Percentiles rank a stretch among this genome's conserved stretches.
phyloP scores from a whole-genome alignment of 2,329 filamentous ascomycete species.

The Pseudopyricularia cyperi region DNA sequence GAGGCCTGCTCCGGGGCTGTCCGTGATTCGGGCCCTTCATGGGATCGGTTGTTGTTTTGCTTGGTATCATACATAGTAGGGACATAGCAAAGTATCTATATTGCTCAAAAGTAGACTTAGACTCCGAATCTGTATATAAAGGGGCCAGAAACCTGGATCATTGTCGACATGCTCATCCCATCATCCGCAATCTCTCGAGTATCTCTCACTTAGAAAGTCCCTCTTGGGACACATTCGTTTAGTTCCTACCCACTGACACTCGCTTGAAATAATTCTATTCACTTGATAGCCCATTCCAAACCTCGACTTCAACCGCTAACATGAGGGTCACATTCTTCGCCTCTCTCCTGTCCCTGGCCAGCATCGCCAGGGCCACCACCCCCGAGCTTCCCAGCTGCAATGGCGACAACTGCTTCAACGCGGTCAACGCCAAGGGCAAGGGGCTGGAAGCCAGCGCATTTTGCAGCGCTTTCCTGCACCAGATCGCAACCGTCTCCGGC shows the following conservation, averaged over 20 bases:
- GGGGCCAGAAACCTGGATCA: background rate
- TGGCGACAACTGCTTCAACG: background rate
- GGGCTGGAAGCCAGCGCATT: background rate
- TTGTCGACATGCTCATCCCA: background rate
- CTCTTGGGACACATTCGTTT: background rate
- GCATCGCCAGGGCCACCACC: background rate
- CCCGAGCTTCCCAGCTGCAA: background rate
- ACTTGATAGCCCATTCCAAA: background rate
- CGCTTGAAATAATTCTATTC: background rate
- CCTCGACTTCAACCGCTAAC: background rate
- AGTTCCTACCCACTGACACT: background rate
- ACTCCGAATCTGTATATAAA: background rate
- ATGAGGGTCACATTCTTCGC: background rate
- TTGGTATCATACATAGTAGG: slow-evolving; percentile 50
- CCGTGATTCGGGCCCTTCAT: slow-evolving; percentile 42
- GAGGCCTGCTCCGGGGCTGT: slow-evolving; percentile 35
- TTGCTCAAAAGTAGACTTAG: background rate
- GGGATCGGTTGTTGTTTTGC: slow-evolving; percentile 48
- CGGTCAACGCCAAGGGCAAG: background rate
- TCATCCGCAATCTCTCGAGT: background rate
- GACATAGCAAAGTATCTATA: too few relatives aligned
- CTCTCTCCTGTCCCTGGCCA: background rate
- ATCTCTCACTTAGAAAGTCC: background rate
- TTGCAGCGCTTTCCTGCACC: background rate
- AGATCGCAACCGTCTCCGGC: background rate